Evolutionary conservation across 768 basidiomycete genomes (phyloP), one percentile per base, ranked within the genome.

Genomic region (Agrocybe pediades): DNA sequence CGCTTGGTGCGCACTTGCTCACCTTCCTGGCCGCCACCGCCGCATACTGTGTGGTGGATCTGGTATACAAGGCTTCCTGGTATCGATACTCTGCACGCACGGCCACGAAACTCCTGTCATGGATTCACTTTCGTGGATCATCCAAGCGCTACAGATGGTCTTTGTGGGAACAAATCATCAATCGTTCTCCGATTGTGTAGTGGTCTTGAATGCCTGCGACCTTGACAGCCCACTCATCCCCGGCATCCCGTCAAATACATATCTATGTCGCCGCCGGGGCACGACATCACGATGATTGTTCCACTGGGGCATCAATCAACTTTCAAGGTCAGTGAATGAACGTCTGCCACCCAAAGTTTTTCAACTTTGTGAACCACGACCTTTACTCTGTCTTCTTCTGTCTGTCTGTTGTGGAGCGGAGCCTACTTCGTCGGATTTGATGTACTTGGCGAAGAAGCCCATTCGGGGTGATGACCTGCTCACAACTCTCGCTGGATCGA

Each of bases 391-490:
- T 30, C 33, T 36, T 36, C 33, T 36, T 36, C 11, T 6, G 13
- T n/a, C n/a, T n/a, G n/a, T n/a, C n/a, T n/a, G n/a, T n/a, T n/a
- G n/a, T n/a, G n/a, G n/a, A n/a, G n/a, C 29, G 27, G 42, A 57
- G 56, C 56, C 56, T 57, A 57, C 56, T 21, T 42, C 47, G 25
- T 50, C 56, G 56, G 56, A 49, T n/a, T 49, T 49, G 43, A 46
- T 43, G 25, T 23, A 33, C 15, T 9, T 6, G 21, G 27, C 26
- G 26, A 40, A 24, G 2, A 43, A 24, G 17, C 6, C 20, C 13
- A 3, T 20, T 43, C 20, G 41, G 13, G 20, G 9, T 19, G 19
- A 5, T 11, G 24, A 13, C 40, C 19, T 21, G 27, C 40, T 42
- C 16, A 42, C 15, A 20, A 36, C 9, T 20, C 16, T 41, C 20